Evolutionary conservation across 2,329 filamentous ascomycete genomes (phyloP).

Genomic region (Paraphaeosphaeria sporulosa): DNA sequence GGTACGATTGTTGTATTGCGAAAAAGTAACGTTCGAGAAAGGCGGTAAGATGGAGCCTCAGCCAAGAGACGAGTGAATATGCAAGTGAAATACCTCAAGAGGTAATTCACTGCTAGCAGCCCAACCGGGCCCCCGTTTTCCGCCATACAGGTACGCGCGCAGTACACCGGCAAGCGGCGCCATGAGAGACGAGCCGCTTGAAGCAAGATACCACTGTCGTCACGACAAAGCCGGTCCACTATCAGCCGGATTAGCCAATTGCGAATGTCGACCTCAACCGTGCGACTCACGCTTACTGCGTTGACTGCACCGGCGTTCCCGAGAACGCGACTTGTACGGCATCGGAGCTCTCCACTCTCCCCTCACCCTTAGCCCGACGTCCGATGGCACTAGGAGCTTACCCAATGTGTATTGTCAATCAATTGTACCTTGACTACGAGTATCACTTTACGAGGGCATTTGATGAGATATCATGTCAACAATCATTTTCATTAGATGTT

Average conservation of each 20-base stretch:
- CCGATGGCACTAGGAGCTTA: background rate
- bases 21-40: background rate
- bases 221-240: background rate
- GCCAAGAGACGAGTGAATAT: background rate
- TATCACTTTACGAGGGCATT: background rate
- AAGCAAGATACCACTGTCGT: background rate
- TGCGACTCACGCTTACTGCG: background rate
- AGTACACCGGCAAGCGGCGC: background rate
- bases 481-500: background rate
- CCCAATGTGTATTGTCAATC: background rate
- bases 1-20: background rate
- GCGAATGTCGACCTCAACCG: background rate
- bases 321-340: background rate
- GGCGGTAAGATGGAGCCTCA: background rate
- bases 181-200: background rate
- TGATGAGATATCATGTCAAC: background rate
- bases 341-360: conserved; percentile 11
- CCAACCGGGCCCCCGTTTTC: conserved; percentile 6
- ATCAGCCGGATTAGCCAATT: background rate
- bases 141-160: conserved; percentile 1
- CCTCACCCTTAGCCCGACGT: conserved; percentile 4
- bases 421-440: background rate
- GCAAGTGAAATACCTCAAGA: background rate
- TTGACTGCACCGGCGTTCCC: background rate
- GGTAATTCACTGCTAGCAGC: background rate